Percentiles rank a stretch among this genome's conserved stretches.
These are phyloP conservation scores for Colletotrichum neosansevieriae DNA, from an alignment of 2,329 filamentous ascomycete genomes.

Conservation along the genomic window DNA sequence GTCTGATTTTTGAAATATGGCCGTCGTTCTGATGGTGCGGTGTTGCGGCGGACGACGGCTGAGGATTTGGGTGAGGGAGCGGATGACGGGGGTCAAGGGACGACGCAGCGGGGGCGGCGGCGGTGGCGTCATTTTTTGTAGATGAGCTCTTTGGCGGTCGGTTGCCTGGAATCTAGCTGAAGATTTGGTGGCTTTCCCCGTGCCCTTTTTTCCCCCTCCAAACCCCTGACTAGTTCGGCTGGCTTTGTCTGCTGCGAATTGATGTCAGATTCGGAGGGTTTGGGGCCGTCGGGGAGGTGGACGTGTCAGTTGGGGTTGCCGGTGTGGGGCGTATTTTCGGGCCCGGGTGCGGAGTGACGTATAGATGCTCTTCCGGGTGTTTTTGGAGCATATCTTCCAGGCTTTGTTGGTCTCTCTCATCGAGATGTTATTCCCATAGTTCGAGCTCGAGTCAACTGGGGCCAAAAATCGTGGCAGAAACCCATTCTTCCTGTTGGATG, in stretches of 20 bases:
- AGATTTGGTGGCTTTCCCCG: neutral
- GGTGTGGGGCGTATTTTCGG: constrained; percentile 21
- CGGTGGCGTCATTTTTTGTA: constrained; percentile 3
- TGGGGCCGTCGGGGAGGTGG: neutral
- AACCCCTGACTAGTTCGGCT: neutral
- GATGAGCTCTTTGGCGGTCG: neutral
- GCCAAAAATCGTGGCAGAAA: too few relatives aligned
- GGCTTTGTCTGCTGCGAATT: neutral
- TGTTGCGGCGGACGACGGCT: neutral
- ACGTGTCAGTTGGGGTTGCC: neutral
- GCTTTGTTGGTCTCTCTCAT: neutral
- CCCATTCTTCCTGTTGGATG: too few relatives aligned
- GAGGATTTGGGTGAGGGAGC: neutral
- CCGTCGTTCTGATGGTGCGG: neutral
- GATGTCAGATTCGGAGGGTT: constrained; percentile 11
- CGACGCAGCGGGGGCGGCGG: neutral
- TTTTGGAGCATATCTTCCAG: neutral
- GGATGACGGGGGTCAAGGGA: neutral
- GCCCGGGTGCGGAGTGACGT: constrained; percentile 3
- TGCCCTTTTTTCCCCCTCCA: neutral
- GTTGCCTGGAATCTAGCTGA: neutral
- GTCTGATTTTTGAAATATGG: neutral
- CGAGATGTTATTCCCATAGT: too few relatives aligned
- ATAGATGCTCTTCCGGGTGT: neutral
- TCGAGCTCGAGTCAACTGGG: too few relatives aligned